These are phyloP conservation scores for Calonectria henricotiae DNA, from an alignment of 2,329 filamentous ascomycete genomes.

Conservation along the genomic window DNA sequence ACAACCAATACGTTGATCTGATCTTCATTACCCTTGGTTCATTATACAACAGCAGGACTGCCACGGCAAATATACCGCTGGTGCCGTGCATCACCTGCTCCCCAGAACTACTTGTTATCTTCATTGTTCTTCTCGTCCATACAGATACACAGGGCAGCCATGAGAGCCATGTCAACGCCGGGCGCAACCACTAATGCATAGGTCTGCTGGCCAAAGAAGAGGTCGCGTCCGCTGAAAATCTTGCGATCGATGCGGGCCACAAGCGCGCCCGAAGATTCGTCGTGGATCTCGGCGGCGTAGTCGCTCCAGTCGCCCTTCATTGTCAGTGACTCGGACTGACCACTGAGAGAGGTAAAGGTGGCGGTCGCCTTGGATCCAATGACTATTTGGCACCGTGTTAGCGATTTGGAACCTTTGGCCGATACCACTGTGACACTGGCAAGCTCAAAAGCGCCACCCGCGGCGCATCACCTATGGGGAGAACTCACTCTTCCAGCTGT, in stretches of 20 bases:
- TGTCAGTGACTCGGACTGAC: conserved; percentile 63
- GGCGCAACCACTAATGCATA: conserved; percentile 77
- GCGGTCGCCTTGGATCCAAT: conserved; percentile 70
- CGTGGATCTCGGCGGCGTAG: conserved; percentile 71
- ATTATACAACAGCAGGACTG: too few relatives aligned
- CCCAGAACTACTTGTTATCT: conserved; percentile 4
- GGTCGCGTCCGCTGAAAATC: conserved; percentile 71
- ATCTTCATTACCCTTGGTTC: background rate
- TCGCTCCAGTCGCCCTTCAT: conserved; percentile 77
- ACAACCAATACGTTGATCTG: background rate
- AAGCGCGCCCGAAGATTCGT: conserved; percentile 65
- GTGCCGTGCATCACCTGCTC: background rate
- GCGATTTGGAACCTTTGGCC: conserved; percentile 2
- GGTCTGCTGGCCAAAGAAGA: conserved; percentile 76
- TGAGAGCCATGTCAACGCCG: conserved; percentile 76
- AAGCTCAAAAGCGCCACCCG: background rate
- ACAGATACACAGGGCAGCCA: conserved; percentile 78
- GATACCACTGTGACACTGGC: too few relatives aligned
- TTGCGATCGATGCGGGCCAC: conserved; percentile 75
- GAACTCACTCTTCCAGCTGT: conserved; percentile 67
- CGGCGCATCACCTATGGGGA: conserved; percentile 4
- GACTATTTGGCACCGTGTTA: conserved; percentile 57
- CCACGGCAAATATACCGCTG: too few relatives aligned
- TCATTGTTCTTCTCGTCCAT: conserved; percentile 76
- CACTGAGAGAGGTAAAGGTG: conserved; percentile 69